Percentiles rank a stretch among this genome's conserved stretches.
Conservation (phyloP, 352 stramenopile genomes). For the Phytophthora uliginosa region DNA sequence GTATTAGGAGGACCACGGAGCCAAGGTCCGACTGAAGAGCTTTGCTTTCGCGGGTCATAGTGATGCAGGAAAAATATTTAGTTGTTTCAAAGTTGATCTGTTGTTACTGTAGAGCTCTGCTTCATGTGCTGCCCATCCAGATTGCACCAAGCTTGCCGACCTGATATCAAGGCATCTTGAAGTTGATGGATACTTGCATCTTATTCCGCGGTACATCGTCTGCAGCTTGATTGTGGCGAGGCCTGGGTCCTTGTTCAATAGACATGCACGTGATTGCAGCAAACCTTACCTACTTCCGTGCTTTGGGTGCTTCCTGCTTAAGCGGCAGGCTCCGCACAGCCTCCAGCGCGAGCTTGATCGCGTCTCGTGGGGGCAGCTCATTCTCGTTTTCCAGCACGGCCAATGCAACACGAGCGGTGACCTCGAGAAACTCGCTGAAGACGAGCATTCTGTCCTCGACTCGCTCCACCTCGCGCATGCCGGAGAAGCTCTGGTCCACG, state of each 20-base stretch:
- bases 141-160: constrained; percentile 4
- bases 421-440: constrained; percentile 82
- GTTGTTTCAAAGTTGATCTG: constrained; percentile 24
- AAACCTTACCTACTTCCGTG: constrained; percentile 16
- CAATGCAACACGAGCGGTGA: constrained; percentile 71
- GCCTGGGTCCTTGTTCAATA: not conserved
- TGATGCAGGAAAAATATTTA: constrained; percentile 38
- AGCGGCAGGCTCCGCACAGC: constrained; percentile 68
- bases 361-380: constrained; percentile 65
- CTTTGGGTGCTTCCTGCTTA: constrained; percentile 20
- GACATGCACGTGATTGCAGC: constrained; percentile 1
- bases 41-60: constrained; percentile 21
- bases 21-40: constrained; percentile 30
- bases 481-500: constrained; percentile 73
- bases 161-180: constrained; percentile 2
- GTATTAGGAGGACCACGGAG: constrained; percentile 20
- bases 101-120: not conserved
- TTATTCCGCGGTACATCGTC: not conserved
- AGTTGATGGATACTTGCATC: constrained; percentile 1
- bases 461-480: constrained; percentile 43
- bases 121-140: constrained; percentile 8
- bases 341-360: constrained; percentile 83
- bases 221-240: not conserved
- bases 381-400: constrained; percentile 64
- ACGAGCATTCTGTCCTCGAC: constrained; percentile 63